Base-by-base conservation (phyloP, 2,329 filamentous ascomycete species). In the Claviceps pusilla region DNA sequence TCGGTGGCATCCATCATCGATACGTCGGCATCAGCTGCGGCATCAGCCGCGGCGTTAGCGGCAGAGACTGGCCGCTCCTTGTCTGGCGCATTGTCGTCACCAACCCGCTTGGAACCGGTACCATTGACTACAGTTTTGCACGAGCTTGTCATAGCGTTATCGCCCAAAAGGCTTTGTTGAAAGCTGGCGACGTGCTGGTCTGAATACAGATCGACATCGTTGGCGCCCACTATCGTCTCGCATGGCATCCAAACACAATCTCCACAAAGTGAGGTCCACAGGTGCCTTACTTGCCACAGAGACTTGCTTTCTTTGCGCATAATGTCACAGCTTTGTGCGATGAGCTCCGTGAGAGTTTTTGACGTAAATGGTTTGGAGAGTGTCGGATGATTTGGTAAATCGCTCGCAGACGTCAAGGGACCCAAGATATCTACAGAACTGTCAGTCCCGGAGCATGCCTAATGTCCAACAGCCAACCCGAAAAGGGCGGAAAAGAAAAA, bases 361-460 rank as follows among this genome's bases (percentile, higher is more conserved):
- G 85, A 87, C 14, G 77, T 83, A 65, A 89, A 93, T 0, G 87
- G 82, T 60, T 82, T 76, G 57, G 85, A 87, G 45, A 90, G 73
- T 29, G 84, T 84, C 52, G 86, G 84, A 65, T 93, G 87, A 54
- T 76, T 77, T 14, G 86, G 78, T 16, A 94, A 74, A 56, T 90
- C 86, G 66, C 84, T 84, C 51, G 86, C 80, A 39, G 85, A 75
- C 19, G 84, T 88, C 54, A 93, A 73, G 12, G 88, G 88, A 24
- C 83, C 84, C 54, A 93, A 79, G 16, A 91, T 75, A 54, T 82
- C 86, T 89, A 62, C 12, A 19, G 28, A 46, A 51, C 41, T 50
- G 61, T 66, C 65, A 69, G 69, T 56, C 59, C 53, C 54, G 58
- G 31, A 31, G 16, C 51, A 51, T 51, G 37, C 29, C 48, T 45